Evolutionary conservation across 495 filamentous ascomycete genomes (phyloP).

Genomic region (Aspergillus panamensis): DNA sequence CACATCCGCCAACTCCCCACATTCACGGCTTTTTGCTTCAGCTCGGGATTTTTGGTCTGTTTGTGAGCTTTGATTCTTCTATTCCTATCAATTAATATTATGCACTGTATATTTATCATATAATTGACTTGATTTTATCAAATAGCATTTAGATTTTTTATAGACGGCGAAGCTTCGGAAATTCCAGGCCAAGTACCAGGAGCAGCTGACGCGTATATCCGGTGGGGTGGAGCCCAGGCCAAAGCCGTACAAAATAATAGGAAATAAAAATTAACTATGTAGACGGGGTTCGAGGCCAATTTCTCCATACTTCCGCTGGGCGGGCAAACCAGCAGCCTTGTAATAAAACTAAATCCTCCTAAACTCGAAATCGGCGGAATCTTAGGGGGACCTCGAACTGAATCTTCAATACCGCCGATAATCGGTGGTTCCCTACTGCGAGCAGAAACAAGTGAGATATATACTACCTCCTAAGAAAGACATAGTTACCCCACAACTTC

Average conservation of each 20-base stretch:
- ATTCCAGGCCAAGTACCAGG: no score
- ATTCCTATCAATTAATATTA: background rate
- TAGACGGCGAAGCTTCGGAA: no score
- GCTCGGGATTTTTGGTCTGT: background rate
- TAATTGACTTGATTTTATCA: no score
- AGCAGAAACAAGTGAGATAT: background rate
- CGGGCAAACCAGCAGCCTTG: background rate
- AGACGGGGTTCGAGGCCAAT: no score
- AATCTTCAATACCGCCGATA: conserved; percentile 7
- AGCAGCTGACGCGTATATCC: no score
- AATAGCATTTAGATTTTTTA: no score
- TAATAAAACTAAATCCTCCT: background rate
- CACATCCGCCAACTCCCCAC: conserved; percentile 1
- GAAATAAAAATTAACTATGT: background rate
- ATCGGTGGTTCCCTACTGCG: conserved; percentile 11
- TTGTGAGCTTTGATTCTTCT: background rate
- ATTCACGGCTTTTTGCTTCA: background rate
- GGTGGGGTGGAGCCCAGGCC: no score
- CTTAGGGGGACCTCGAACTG: background rate
- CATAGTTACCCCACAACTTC: background rate
- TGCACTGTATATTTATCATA: background rate
- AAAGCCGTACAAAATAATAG: no score
- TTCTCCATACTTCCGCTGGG: background rate
- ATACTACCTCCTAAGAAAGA: no score
- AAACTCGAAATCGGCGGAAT: background rate